Evolutionary conservation across 2,329 filamentous ascomycete species (phyloP), one percentile per base, ranked within the genome.

Genomic region (Aspergillus candidus): DNA sequence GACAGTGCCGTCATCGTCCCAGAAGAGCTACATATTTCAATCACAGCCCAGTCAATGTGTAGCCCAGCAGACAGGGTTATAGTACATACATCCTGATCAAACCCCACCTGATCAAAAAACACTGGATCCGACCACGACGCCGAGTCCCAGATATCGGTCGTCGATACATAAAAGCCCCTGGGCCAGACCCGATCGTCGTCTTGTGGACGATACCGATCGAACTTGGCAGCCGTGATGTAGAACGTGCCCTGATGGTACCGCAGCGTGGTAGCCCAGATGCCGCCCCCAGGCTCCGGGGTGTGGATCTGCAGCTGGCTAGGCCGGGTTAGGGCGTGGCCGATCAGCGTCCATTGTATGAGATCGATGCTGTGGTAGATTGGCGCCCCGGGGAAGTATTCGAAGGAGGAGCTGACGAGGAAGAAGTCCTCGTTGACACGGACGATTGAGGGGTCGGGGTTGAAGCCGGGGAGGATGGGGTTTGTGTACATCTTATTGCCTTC

Each of bases 371-470:
- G 71, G 53, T 82, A 80, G 44, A 83, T 77, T 11, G 78, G 75
- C n/a, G 74, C 73, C 4, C 77, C 78, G 0, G 79, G 79, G 47
- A 79, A 82, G 58, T 73, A 79, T 57, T 83, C 79, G 45, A 83
- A 83, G 0, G 77, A 78, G 0, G 79, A 82, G 4, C 77, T 82
- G 32, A 74, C 75, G 22, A 83, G 70, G 58, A 77, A 83, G 56
- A 75, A 83, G 52, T 76, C 72, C 34, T 67, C 52, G 6, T 64
- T 65, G 14, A 77, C 72, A 3, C 74, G 65, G 10, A 77, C 50
- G 32, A 78, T 70, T 1, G 78, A 80, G 0, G 80, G 79, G 50
- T 83, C 80, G 5, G 79, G 77, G 44, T 82, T 81, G 65, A 80
- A 82, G 17, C 79, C 79, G 2, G 71, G 68, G 32, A 82, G 67